Evolutionary conservation across 257 asterid genomes (phyloP).

Genomic region (Paraleonurus japonicus): DNA sequence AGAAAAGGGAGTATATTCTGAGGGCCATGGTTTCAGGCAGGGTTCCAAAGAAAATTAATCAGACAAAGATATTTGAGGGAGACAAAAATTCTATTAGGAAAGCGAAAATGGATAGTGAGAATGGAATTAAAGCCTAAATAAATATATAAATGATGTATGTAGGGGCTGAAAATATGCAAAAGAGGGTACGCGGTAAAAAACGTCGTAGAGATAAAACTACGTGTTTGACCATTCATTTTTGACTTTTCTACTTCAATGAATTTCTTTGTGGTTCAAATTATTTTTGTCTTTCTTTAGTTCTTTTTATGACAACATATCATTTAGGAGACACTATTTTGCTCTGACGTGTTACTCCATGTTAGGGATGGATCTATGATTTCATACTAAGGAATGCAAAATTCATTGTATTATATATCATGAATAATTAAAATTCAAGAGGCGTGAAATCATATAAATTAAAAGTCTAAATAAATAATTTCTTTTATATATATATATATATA

Average conservation of each 20-base stretch:
- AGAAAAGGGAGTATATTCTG: conserved; percentile 47
- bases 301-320: background rate
- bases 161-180: conserved; percentile 5
- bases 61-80: background rate
- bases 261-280: background rate
- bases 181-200: conserved; percentile 15
- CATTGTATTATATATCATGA: too few relatives aligned
- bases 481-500: too few relatives aligned
- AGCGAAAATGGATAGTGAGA: conserved; percentile 18
- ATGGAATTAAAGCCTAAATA: background rate
- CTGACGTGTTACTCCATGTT: too few relatives aligned
- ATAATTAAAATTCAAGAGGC: too few relatives aligned
- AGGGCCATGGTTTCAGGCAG: conserved; percentile 43
- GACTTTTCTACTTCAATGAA: background rate
- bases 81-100: background rate
- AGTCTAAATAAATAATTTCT: too few relatives aligned
- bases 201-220: background rate
- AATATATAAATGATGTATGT: background rate
- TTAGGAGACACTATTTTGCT: background rate
- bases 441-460: too few relatives aligned
- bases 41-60: background rate
- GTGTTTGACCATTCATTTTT: conserved; percentile 19
- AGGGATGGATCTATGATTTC: too few relatives aligned
- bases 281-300: background rate
- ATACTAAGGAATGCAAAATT: too few relatives aligned